These are phyloP conservation scores for Colletotrichum sublineola DNA, from an alignment of 2,329 filamentous ascomycete genomes.

Conservation along the genomic window DNA sequence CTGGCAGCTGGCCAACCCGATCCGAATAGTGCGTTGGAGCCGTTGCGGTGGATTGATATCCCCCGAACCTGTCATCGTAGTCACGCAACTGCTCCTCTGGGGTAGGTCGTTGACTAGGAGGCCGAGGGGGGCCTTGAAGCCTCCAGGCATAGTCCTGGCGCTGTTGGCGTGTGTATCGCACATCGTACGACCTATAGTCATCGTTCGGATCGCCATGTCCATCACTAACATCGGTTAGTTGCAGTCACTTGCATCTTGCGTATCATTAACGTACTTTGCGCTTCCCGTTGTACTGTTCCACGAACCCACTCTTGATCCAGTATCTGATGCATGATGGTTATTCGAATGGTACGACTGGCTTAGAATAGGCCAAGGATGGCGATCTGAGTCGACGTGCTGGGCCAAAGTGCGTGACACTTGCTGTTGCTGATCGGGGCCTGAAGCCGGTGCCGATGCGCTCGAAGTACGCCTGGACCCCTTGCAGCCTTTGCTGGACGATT, in stretches of 20 bases:
- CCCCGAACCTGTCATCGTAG: neutral
- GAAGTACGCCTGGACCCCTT: neutral
- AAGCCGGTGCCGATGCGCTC: no score
- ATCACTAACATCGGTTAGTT: neutral
- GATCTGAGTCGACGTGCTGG: neutral
- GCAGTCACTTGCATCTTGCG: neutral
- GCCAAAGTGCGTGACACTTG: no score
- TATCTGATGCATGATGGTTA: neutral
- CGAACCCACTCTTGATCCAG: neutral
- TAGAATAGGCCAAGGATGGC: neutral
- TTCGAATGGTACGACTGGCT: neutral
- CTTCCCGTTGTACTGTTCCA: neutral
- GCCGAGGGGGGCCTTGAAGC: neutral
- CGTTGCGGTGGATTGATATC: no score
- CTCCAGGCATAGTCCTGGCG: neutral
- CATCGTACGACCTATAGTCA: neutral
- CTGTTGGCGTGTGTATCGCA: neutral
- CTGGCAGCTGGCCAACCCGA: neutral
- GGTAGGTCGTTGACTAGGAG: neutral
- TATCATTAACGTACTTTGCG: neutral
- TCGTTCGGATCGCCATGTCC: neutral
- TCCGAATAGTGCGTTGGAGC: neutral
- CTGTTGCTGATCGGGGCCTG: neutral
- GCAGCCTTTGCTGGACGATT: no score
- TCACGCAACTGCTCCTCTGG: fast-evolving